phyloP scores from a whole-genome alignment of 1,139 yeast species.

The Scheffersomyces illinoinensis region DNA sequence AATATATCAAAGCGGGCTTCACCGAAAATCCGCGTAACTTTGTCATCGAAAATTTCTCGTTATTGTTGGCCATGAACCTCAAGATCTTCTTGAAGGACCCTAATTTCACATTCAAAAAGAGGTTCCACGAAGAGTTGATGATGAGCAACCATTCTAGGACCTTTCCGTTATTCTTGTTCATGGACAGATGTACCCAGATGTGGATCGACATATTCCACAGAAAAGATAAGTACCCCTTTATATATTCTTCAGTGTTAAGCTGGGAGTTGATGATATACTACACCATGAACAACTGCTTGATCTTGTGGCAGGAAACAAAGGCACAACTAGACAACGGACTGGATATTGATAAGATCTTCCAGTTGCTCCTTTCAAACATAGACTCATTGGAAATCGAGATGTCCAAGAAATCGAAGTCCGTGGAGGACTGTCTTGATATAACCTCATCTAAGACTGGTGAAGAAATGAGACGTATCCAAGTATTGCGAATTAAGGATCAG shows the following conservation, averaged over 20 bases:
- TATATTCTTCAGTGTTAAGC: conserved; percentile 48
- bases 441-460: conserved; percentile 48
- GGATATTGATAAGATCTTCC: conserved; percentile 53
- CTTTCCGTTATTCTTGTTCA: conserved; percentile 43
- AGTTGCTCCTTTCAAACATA: conserved; percentile 36
- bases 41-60: conserved; percentile 42
- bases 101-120: conserved; percentile 57
- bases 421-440: conserved; percentile 47
- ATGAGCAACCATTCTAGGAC: conserved; percentile 45
- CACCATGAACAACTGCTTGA: conserved; percentile 57
- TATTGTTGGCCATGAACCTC: conserved; percentile 50
- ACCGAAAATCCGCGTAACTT: conserved; percentile 45
- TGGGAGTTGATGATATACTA: conserved; percentile 59
- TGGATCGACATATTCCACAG: conserved; percentile 44
- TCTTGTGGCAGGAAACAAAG: conserved; percentile 68
- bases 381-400: conserved; percentile 33
- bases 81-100: conserved; percentile 54
- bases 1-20: conserved; percentile 49
- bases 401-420: conserved; percentile 19
- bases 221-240: conserved; percentile 31
- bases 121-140: conserved; percentile 60
- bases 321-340: conserved; percentile 46
- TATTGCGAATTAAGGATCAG: conserved; percentile 39
- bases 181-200: conserved; percentile 35
- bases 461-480: conserved; percentile 58